A percentile compares a stretch with the other conserved stretches of the same genome.
Evolutionary conservation across 1,284 basidiomycete species (phyloP).

Genomic region (Bjerkandera adusta): DNA sequence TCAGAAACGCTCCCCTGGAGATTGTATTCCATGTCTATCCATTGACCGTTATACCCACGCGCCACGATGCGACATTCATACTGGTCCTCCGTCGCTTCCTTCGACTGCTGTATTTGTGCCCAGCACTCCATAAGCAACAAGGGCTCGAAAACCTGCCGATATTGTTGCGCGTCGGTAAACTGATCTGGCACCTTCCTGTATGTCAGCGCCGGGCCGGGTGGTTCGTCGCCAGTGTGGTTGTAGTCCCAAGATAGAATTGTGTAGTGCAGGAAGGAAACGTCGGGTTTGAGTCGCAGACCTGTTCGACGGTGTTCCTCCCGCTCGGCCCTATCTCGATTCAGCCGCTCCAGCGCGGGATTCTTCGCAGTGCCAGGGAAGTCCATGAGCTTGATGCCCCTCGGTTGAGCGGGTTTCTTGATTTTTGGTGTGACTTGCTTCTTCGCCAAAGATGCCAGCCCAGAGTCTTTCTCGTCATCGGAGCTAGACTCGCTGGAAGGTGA

Average conservation of each 20-base stretch:
- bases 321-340: slow-evolving; percentile 35
- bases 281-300: slow-evolving; percentile 77
- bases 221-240: slow-evolving; percentile 59
- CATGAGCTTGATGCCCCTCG: slow-evolving; percentile 71
- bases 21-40: slow-evolving; percentile 69
- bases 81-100: slow-evolving; percentile 57
- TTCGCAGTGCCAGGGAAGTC: slow-evolving; percentile 47
- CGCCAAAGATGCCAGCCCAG: slow-evolving; percentile 61
- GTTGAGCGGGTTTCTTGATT: slow-evolving; percentile 53
- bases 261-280: slow-evolving; percentile 79
- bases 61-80: slow-evolving; percentile 60
- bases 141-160: slow-evolving; percentile 79
- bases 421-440: slow-evolving; percentile 63
- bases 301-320: slow-evolving; percentile 64
- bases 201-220: slow-evolving; percentile 42
- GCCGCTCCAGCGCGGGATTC: slow-evolving; percentile 46
- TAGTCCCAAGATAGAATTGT: slow-evolving; percentile 90
- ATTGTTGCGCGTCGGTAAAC: slow-evolving; percentile 70
- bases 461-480: slow-evolving; percentile 36
- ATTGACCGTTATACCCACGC: slow-evolving; percentile 62
- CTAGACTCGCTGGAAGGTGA: slow-evolving; percentile 31
- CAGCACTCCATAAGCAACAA: slow-evolving; percentile 91
- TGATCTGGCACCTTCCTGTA: slow-evolving; percentile 55
- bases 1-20: slow-evolving; percentile 56
- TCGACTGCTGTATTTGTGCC: slow-evolving; percentile 83